Conservation (phyloP, 805 yeast genomes). For the Suhomyces prunicola region DNA sequence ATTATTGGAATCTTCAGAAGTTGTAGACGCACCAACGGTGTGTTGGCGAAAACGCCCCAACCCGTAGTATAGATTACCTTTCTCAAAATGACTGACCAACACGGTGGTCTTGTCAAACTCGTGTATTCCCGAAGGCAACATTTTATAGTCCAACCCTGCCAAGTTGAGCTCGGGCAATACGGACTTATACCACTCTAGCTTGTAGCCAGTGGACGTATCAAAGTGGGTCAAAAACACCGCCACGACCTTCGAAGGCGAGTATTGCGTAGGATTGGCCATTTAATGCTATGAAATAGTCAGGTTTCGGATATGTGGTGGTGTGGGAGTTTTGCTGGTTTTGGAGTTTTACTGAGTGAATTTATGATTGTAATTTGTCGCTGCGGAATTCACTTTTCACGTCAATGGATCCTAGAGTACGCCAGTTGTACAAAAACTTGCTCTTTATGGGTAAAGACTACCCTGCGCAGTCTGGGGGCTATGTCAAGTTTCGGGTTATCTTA, state of each 20-base stretch:
- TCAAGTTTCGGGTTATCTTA: conserved; percentile 17
- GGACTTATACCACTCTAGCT: conserved; percentile 34
- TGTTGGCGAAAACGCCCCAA: conserved; percentile 30
- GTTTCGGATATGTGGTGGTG: neutral
- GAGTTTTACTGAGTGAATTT: neutral
- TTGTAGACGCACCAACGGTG: conserved; percentile 1
- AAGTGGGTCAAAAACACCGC: conserved; percentile 36
- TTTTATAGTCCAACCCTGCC: conserved; percentile 37
- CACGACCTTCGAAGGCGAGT: conserved; percentile 23
- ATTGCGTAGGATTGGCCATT: neutral
- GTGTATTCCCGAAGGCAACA: conserved; percentile 42
- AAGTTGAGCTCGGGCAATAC: conserved; percentile 14
- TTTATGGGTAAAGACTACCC: conserved; percentile 38
- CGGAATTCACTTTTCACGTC: neutral
- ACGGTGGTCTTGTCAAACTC: conserved; percentile 28
- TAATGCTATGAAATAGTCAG: neutral
- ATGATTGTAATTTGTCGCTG: neutral
- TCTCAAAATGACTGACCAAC: conserved; percentile 26
- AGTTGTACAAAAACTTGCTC: conserved; percentile 23
- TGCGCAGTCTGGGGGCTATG: conserved; percentile 26
- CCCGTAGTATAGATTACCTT: conserved; percentile 31
- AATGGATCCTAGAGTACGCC: conserved; percentile 24
- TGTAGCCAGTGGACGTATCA: conserved; percentile 35
- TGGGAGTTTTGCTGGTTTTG: neutral
- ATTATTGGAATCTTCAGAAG: neutral